Conservation (phyloP, 2,329 filamentous ascomycete species). For the Colletotrichum cordylinicola region DNA sequence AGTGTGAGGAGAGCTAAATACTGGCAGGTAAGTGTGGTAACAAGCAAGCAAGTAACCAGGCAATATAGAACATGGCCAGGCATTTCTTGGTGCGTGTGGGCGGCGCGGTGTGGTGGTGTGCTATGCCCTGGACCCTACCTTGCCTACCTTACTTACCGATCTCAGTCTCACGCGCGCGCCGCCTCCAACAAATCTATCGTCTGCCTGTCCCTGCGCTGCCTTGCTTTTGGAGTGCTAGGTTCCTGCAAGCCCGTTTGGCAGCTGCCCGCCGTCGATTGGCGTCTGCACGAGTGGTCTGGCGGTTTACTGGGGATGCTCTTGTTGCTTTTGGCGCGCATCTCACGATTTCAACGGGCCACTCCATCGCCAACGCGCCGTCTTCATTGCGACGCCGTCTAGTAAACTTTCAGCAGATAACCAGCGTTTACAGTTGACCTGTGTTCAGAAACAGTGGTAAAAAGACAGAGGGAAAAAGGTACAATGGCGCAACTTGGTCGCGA, state of each 20-base stretch:
- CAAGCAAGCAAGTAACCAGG: not conserved
- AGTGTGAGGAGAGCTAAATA: not conserved
- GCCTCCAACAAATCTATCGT: not conserved
- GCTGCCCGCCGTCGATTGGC: not conserved
- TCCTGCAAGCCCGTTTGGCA: not conserved
- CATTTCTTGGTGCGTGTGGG: not conserved
- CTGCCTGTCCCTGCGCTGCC: slow-evolving; percentile 4
- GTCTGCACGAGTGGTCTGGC: not conserved
- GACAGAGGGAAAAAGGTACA: not conserved
- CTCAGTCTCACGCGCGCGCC: not conserved
- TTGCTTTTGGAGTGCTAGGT: not conserved
- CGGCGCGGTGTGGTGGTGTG: not conserved
- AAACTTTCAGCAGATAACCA: not conserved
- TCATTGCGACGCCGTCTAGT: not conserved
- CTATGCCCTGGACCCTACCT: not conserved
- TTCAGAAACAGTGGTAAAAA: not conserved
- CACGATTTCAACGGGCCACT: not conserved
- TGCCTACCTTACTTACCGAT: not conserved
- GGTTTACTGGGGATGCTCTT: not conserved
- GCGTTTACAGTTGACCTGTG: not conserved
- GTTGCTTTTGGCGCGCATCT: not conserved
- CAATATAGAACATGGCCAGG: not conserved
- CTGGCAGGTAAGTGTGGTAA: not conserved
- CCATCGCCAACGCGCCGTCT: not conserved
- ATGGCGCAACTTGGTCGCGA: not conserved